Evolutionary conservation across 2,329 filamentous ascomycete genomes (phyloP).

Genomic region (Monilinia vaccinii-corymbosi): DNA sequence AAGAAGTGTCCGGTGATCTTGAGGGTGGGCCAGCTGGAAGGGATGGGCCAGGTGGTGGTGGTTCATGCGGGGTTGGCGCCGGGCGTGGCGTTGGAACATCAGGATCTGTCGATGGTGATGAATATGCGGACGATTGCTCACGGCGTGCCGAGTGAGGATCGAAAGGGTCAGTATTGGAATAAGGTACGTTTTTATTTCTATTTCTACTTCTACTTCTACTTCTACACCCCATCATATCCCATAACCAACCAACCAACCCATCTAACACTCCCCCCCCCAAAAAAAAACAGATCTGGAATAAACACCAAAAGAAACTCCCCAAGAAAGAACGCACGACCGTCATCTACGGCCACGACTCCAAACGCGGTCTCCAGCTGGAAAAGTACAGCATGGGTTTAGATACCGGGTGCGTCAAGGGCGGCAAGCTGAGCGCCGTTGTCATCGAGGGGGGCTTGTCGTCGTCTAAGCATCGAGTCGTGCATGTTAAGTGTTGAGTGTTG

Average conservation of each 20-base stretch:
- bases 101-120: constrained; percentile 76
- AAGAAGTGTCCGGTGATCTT: constrained; percentile 69
- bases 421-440: constrained; percentile 66
- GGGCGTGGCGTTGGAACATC: constrained; percentile 57
- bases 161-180: constrained; percentile 24
- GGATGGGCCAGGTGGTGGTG: constrained; percentile 56
- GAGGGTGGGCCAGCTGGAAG: constrained; percentile 52
- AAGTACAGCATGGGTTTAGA: constrained; percentile 79
- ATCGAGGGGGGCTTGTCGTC: constrained; percentile 47
- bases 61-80: constrained; percentile 85
- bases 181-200: constrained; percentile 21
- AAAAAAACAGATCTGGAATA: constrained; percentile 46
- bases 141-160: constrained; percentile 24
- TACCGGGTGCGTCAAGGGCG: constrained; percentile 70
- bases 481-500: constrained; percentile 28
- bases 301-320: constrained; percentile 34
- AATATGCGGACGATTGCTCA: constrained; percentile 63
- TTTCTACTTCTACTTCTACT: not conserved
- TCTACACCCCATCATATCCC: not conserved
- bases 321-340: constrained; percentile 49
- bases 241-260: too few relatives aligned
- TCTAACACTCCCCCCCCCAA: constrained; percentile 14
- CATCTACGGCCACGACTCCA: constrained; percentile 81
- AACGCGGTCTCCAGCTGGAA: constrained; percentile 55
- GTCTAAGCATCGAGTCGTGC: constrained; percentile 24